phyloP scores from a whole-genome alignment of 2,329 filamentous ascomycete genomes.

The Alternaria burnsii region DNA sequence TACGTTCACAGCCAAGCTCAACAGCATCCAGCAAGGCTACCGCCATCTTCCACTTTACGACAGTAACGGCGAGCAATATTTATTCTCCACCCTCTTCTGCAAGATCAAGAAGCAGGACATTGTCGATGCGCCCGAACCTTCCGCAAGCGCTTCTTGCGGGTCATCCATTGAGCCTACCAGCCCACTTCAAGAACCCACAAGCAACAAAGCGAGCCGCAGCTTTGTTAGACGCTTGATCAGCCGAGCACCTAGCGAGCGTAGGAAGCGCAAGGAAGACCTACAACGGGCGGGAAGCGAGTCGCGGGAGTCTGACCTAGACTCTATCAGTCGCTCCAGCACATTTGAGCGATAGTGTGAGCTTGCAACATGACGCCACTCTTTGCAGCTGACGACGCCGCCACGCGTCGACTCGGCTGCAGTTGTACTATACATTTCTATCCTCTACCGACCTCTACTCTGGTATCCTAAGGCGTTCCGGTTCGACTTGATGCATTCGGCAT shows the following conservation, averaged over 20 bases:
- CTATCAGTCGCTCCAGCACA: constrained; percentile 49
- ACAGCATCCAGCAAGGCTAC: constrained; percentile 88
- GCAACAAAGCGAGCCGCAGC: constrained; percentile 43
- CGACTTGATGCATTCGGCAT: constrained; percentile 18
- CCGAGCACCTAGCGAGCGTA: constrained; percentile 55
- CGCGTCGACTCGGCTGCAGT: constrained; percentile 28
- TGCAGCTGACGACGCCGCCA: constrained; percentile 33
- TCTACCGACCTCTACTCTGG: constrained; percentile 26
- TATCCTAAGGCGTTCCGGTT: constrained; percentile 23
- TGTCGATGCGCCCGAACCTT: constrained; percentile 50
- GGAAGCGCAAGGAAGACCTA: constrained; percentile 45
- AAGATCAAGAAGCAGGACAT: constrained; percentile 74
- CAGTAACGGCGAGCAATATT: constrained; percentile 86
- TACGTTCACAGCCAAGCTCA: constrained; percentile 91
- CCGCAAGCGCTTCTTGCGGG: constrained; percentile 31
- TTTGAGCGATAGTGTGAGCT: constrained; percentile 40
- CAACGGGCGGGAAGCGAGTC: constrained; percentile 40
- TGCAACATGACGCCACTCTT: constrained; percentile 25
- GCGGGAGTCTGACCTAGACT: constrained; percentile 42
- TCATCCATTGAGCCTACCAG: constrained; percentile 40
- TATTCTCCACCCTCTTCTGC: constrained; percentile 95
- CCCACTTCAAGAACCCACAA: constrained; percentile 43
- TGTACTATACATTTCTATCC: constrained; percentile 33
- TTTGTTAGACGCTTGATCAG: constrained; percentile 54
- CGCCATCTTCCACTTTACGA: constrained; percentile 91